A percentile compares a stretch with the other conserved stretches of the same genome.
phyloP scores from a whole-genome alignment of 2,329 filamentous ascomycete species.

The Aspergillus neotritici region DNA sequence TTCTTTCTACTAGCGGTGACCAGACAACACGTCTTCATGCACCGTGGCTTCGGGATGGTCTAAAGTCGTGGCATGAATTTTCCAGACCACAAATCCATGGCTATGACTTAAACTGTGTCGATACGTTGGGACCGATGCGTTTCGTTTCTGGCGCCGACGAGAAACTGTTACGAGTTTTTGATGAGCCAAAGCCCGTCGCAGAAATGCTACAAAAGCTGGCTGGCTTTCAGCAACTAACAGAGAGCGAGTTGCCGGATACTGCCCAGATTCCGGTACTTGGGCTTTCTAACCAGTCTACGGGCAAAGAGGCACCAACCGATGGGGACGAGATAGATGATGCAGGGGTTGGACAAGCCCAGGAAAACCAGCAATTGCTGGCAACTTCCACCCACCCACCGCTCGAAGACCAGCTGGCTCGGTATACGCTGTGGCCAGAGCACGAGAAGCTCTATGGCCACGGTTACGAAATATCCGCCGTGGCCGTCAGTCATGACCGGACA shows the following conservation, averaged over 20 bases:
- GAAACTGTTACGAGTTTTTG: conserved; percentile 94
- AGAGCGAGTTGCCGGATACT: conserved; percentile 64
- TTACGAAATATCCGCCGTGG: conserved; percentile 88
- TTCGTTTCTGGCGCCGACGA: conserved; percentile 96
- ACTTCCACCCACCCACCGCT: conserved; percentile 69
- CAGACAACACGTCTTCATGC: conserved; percentile 88
- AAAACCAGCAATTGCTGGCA: conserved; percentile 33
- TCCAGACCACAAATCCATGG: conserved; percentile 94
- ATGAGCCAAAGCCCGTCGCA: conserved; percentile 78
- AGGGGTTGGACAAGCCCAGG: conserved; percentile 14
- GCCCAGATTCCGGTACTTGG: conserved; percentile 94
- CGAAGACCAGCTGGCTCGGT: conserved; percentile 81
- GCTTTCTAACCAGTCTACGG: conserved; percentile 88
- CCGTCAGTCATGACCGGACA: conserved; percentile 65
- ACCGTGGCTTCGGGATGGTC: conserved; percentile 58
- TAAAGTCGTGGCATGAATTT: conserved; percentile 84
- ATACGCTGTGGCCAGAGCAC: conserved; percentile 90
- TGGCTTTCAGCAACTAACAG: conserved; percentile 46
- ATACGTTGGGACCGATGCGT: conserved; percentile 63
- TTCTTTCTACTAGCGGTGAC: conserved; percentile 83
- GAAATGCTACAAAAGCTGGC: conserved; percentile 64
- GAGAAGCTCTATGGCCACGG: conserved; percentile 98
- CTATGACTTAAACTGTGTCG: conserved; percentile 94
- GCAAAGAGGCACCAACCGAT: conserved; percentile 36
- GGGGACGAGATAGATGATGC: conserved; percentile 40